Evolutionary conservation across 2,329 filamentous ascomycete genomes (phyloP).

Genomic region (Aphanoascus verrucosus): DNA sequence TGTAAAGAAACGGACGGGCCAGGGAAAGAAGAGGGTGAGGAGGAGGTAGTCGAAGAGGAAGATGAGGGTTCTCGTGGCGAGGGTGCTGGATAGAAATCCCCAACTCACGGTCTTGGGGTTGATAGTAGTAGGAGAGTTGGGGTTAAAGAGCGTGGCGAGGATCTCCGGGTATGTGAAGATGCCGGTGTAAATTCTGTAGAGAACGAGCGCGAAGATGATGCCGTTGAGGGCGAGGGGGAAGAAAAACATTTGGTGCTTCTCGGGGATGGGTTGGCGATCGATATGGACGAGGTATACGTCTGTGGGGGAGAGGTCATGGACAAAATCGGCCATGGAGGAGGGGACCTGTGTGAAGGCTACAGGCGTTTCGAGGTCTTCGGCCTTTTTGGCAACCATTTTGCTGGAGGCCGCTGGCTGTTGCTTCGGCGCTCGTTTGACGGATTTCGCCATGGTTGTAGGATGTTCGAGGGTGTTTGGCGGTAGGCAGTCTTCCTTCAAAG

Average conservation of each 20-base stretch:
- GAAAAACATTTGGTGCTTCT: conserved; percentile 75
- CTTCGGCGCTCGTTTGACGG: conserved; percentile 24
- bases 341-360: conserved; percentile 60
- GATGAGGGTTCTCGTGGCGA: conserved; percentile 50
- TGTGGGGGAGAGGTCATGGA: conserved; percentile 52
- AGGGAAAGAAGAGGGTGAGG: conserved; percentile 57
- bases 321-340: conserved; percentile 53
- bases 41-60: conserved; percentile 67
- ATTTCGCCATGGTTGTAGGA: conserved; percentile 27
- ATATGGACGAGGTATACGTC: conserved; percentile 79
- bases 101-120: conserved; percentile 48
- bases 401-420: conserved; percentile 20
- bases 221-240: conserved; percentile 70
- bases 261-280: conserved; percentile 55
- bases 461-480: background rate
- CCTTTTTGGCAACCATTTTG: conserved; percentile 19
- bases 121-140: conserved; percentile 56
- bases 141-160: conserved; percentile 52
- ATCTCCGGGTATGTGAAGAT: conserved; percentile 63
- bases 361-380: conserved; percentile 32
- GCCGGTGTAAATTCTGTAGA: conserved; percentile 58
- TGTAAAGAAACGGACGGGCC: conserved; percentile 62
- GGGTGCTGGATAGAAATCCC: conserved; percentile 45
- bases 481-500: background rate
- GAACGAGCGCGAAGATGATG: conserved; percentile 52